These are phyloP conservation scores for Coffea humblotiana DNA, from an alignment of 305 asterid species.

Conservation along the genomic window DNA sequence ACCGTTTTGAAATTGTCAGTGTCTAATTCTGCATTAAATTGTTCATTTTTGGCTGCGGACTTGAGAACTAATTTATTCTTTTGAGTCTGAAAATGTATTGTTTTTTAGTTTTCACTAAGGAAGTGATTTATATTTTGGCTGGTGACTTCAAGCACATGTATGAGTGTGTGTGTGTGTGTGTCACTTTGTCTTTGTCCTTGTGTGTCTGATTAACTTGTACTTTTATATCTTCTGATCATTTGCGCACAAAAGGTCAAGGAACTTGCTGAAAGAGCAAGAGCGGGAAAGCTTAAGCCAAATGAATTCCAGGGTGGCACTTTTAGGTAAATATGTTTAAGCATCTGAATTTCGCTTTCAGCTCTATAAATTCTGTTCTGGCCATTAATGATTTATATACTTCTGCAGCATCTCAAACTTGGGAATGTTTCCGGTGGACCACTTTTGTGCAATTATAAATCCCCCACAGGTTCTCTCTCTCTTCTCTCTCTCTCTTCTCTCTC, in stretches of 20 bases:
- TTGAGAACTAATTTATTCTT: neutral
- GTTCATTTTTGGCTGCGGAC: neutral
- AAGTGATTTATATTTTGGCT: neutral
- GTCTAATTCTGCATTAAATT: neutral
- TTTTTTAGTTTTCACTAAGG: neutral
- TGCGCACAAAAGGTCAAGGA: slow-evolving; percentile 68
- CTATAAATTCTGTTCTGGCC: slow-evolving; percentile 7
- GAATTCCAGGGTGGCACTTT: slow-evolving; percentile 99
- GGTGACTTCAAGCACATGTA: neutral
- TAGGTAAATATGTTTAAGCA: slow-evolving; percentile 49
- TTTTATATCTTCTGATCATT: neutral
- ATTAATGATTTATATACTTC: slow-evolving; percentile 21
- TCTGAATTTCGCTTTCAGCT: slow-evolving; percentile 1
- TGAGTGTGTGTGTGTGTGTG: neutral
- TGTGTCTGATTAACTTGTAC: neutral
- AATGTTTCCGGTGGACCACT: slow-evolving; percentile 93
- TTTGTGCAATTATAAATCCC: slow-evolving; percentile 96
- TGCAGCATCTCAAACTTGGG: slow-evolving; percentile 99
- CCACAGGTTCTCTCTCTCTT: slow-evolving; percentile 79
- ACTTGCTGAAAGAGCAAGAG: slow-evolving; percentile 95
- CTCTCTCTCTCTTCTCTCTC: slow-evolving; percentile 46
- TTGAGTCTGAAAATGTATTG: neutral
- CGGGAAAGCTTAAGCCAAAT: slow-evolving; percentile 88
- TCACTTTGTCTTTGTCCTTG: neutral
- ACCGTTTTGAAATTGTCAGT: neutral